Evolutionary conservation across 2,329 filamentous ascomycete species (phyloP), one percentile per base, ranked within the genome.

Genomic region (Pseudopithomyces chartarum): DNA sequence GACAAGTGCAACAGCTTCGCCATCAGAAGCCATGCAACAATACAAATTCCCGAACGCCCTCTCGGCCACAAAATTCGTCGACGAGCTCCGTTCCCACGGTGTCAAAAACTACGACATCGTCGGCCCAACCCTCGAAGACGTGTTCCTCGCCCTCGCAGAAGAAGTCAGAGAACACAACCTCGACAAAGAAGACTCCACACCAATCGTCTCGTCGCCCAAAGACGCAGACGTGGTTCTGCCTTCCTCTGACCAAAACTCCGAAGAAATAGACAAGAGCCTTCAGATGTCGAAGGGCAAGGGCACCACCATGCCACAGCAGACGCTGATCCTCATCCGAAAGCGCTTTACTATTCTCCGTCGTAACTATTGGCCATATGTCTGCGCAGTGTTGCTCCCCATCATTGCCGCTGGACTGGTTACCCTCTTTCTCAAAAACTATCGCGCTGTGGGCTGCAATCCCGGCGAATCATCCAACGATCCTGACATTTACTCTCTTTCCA

Each of bases 121-220:
- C 15, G 92, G 92, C 0, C 94, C 93, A 0, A 96, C 91, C 0
- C 92, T 97, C 39, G 94, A 97, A 72, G 92, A 97, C 64, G 92
- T 97, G 0, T 97, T 97, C 74, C 78, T 97, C 22, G 88, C 91
- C 62, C 82, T 97, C 38, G 91, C 92, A 0, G 90, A 94, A 68
- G 92, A 97, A 72, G 84, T 92, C 57, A 83, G 81, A 55, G 82
- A 82, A 6, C 85, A 89, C 61, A 60, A 72, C 12, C 63, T 73
- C 5, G 70, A 68, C 11, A 59, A 57, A 12, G 65, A 58, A 6
- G 67, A 71, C 26, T 55, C 62, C 36, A 54, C 55, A 7, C 51
- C 59, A 15, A 59, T 69, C 54, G 32, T 60, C 6, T 43, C 62
- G 2, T 47, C 60, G 3, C 53, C 53, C 20, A 71, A 74, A 47